Evolutionary conservation across 345 rosid species (phyloP).

Genomic region (Gossypium anomalum): DNA sequence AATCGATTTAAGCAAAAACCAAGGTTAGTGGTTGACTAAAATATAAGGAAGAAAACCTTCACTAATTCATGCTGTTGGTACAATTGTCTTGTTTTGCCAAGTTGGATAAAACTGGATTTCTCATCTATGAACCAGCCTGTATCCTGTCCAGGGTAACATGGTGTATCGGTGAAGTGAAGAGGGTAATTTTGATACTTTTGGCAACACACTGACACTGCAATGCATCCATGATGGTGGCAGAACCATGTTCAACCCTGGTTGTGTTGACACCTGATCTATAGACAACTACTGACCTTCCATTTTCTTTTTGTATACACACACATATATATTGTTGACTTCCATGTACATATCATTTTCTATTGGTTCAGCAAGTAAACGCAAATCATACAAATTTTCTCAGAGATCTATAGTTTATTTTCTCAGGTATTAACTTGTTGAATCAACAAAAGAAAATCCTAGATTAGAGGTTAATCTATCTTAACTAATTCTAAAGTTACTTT

Average conservation of each 20-base stretch:
- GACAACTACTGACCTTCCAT: slow-evolving; percentile 8
- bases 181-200: slow-evolving; percentile 8
- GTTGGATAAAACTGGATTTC: slow-evolving; percentile 16
- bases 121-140: slow-evolving; percentile 21
- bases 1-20: slow-evolving; percentile 3
- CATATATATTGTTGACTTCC: not conserved
- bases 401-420: not conserved
- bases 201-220: not conserved
- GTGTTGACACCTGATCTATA: slow-evolving; percentile 23
- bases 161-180: slow-evolving; percentile 13
- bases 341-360: not conserved
- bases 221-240: slow-evolving; percentile 18
- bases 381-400: slow-evolving; percentile 12
- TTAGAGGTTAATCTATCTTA: not conserved
- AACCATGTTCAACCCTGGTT: slow-evolving; percentile 18
- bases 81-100: slow-evolving; percentile 24
- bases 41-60: not conserved
- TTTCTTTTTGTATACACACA: not conserved
- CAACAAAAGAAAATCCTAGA: not conserved
- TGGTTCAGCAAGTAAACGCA: slow-evolving; percentile 6
- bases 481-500: not conserved
- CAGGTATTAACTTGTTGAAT: not conserved
- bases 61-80: not conserved
- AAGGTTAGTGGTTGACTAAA: slow-evolving; percentile 6
- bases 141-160: slow-evolving; percentile 24